Evolutionary conservation across 1,284 basidiomycete genomes (phyloP), one percentile per base, ranked within the genome.

Genomic region (Trametes sp.): DNA sequence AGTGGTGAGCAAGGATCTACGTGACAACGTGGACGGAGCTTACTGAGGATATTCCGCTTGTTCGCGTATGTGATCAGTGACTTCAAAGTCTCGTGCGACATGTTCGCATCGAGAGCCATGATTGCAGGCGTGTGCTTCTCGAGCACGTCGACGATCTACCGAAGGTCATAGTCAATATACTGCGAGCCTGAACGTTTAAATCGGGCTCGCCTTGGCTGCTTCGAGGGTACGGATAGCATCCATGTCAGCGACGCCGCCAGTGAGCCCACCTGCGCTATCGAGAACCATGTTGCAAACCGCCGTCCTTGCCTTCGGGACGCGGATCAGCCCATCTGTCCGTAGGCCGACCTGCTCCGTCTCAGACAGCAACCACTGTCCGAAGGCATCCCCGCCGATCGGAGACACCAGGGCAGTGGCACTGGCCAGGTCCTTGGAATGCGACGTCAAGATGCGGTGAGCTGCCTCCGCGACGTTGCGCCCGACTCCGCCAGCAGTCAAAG

Each of bases 401-500:
- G 91, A 85, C 2, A 94, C 75, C 44, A 94, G 78, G 7, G 89
- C 66, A 0, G 83, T 80, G 1, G 70, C 59, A 16, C 68, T 45
- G 21, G 80, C 74, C 16, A 74, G 61, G 13, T 70, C 70, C 26
- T 76, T 68, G 26, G 77, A 75, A 48, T 73, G 74, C 33, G 81
- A 77, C 19, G 76, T 72, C 31, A 88, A 75, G 9, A 90, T 73
- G 24, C 90, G 84, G 69, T 92, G 87, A 2, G 95, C 86, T 0
- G 95, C 94, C 73, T 98, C 94, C 1, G 96, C 94, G 51, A 99
- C 88, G 74, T 99, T 99, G 26, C 96, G 87, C 0, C 87, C 96
- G 3, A 99, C 98, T 14, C 98, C 98, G 1, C 98, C 98, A 0
- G 94, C 80, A 0, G 92, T 86, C 29, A 96, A 69, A 2, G 80